Evolutionary conservation across 2,329 filamentous ascomycete genomes (phyloP).

Genomic region (Thelonectria blattea): DNA sequence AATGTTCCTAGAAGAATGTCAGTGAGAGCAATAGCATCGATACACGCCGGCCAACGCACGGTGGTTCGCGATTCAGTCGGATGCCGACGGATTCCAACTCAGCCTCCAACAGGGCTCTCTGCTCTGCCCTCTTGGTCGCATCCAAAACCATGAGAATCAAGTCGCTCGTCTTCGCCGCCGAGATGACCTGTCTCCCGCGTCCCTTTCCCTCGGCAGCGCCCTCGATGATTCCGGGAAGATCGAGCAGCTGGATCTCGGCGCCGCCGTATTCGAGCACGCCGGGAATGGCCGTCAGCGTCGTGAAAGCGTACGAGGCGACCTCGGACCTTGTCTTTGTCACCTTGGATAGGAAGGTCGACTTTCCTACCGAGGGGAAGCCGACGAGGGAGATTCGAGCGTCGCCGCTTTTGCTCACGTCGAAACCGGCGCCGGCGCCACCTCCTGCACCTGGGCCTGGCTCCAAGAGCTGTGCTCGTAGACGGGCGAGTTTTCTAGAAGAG

Average conservation of each 20-base stretch:
- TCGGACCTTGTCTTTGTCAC: conserved; percentile 98
- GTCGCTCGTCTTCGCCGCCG: conserved; percentile 97
- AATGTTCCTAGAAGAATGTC: conserved; percentile 72
- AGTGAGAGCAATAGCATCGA: conserved; percentile 11
- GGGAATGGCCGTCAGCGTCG: conserved; percentile 94
- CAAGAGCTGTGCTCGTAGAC: conserved; percentile 90
- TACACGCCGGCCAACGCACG: conserved; percentile 59
- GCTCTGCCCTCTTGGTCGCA: conserved; percentile 94
- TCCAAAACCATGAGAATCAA: conserved; percentile 96
- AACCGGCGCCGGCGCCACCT: conserved; percentile 80
- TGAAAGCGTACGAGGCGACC: conserved; percentile 96
- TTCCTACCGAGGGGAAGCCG: conserved; percentile 98
- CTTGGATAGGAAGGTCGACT: conserved; percentile 98
- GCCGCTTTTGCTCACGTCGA: conserved; percentile 93
- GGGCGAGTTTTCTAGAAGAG: conserved; percentile 81
- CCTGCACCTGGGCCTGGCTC: conserved; percentile 85
- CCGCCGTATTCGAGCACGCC: conserved; percentile 97
- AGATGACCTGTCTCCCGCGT: conserved; percentile 93
- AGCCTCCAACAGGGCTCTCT: conserved; percentile 85
- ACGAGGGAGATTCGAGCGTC: conserved; percentile 97
- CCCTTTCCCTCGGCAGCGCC: conserved; percentile 96
- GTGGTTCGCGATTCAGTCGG: conserved; percentile 86
- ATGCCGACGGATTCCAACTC: conserved; percentile 97
- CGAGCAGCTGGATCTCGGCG: conserved; percentile 96
- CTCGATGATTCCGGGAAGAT: conserved; percentile 98